Evolutionary conservation across 2,329 filamentous ascomycete genomes (phyloP).

Genomic region (Hymenoscyphus albidus): DNA sequence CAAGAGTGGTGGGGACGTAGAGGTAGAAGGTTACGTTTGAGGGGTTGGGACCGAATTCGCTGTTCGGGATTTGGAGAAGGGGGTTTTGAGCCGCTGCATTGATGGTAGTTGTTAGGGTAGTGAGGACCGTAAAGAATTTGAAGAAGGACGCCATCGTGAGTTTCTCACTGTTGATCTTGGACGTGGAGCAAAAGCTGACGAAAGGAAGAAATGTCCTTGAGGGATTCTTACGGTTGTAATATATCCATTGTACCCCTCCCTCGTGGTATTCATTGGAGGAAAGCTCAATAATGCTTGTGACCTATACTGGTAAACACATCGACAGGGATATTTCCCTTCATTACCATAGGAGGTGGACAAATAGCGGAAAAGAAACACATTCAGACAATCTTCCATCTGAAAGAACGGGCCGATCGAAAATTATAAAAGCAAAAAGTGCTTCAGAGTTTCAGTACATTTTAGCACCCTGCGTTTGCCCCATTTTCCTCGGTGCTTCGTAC

Average conservation of each 20-base stretch:
- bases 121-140: not conserved
- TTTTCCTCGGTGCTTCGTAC: not conserved
- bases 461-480: not conserved
- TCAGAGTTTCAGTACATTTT: not conserved
- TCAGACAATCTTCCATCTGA: not conserved
- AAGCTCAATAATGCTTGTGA: no score
- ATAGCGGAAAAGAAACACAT: not conserved
- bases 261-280: not conserved
- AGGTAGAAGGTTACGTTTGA: constrained; percentile 35
- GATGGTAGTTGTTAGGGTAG: not conserved
- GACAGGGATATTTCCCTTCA: not conserved
- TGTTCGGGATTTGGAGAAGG: constrained; percentile 33
- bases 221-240: not conserved
- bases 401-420: not conserved
- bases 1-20: constrained; percentile 22
- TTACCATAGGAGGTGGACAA: not conserved
- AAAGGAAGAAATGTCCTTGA: not conserved
- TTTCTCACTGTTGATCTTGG: not conserved
- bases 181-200: not conserved
- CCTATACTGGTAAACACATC: not conserved
- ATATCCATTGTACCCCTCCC: not conserved
- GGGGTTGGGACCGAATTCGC: constrained; percentile 42
- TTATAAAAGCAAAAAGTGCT: not conserved
- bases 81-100: constrained; percentile 16
- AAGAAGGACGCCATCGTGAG: not conserved